Base-by-base conservation (phyloP, 2,329 filamentous ascomycete genomes). In the Biscogniauxia marginata region DNA sequence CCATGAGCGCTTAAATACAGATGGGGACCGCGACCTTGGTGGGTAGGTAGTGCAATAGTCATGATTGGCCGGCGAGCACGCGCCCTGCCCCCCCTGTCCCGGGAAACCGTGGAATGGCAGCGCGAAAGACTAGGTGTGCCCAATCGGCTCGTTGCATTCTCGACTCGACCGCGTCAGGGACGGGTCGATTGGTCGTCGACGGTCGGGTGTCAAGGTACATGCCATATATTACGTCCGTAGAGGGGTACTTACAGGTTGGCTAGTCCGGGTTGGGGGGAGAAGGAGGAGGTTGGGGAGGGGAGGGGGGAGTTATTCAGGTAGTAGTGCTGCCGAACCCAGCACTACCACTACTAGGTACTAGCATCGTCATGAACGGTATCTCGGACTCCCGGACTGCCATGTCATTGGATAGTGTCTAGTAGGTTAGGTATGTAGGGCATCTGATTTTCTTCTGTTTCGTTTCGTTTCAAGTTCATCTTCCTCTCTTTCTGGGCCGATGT, bases 41-140 rank as follows among this genome's bases (percentile, higher is more conserved):
- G n/a, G 30, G 30, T n/a, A n/a, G n/a, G 49, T 24, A 21, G 24
- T 23, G 23, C 2, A n/a, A 47, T 21, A 53, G 51, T 49, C 23
- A 49, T 55, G 24, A 63, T 63, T 63, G 52, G 59, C 51, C 48
- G 44, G 23, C 20, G 45, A 49, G 46, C 51, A 58, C 58, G 50
- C 58, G 54, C 50, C 50, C 19, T 22, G 11, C 9, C 44, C 9
- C 44, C 50, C 50, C 47, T 30, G 20, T 25, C 20, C 39, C 39
- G 19, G 54, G 23, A 39, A 39, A 44, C 24, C 21, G 46, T 47
- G 49, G 21, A 39, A n/a, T 39, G n/a, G 5, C 30, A 34, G 30
- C 30, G 30, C 30, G 30, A 34, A 34, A 13, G 30, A 34, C 11
- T 13, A 3, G 39, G 46, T 50, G 53, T n/a, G 49, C 34, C 49